Percentiles rank a stretch among this genome's conserved stretches.
These are phyloP conservation scores for Myxozyma monticola DNA, from an alignment of 805 yeast genomes.

Conservation along the genomic window DNA sequence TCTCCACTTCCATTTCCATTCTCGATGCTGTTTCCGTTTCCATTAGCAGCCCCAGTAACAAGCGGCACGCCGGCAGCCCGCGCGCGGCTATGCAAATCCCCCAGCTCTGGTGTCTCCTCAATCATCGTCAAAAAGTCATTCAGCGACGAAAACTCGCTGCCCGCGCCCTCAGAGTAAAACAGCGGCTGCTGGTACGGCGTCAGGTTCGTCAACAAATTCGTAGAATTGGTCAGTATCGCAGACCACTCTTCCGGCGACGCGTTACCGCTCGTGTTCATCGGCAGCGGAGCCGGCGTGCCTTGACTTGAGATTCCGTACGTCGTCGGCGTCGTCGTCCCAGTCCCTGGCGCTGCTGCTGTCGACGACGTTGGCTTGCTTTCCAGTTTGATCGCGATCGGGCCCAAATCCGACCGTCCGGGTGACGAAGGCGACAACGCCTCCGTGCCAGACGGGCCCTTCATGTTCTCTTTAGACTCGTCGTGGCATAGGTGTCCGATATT, in stretches of 20 bases:
- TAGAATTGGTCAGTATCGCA: constrained; percentile 10
- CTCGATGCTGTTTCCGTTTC: neutral
- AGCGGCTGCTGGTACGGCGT: constrained; percentile 50
- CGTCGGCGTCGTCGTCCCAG: neutral
- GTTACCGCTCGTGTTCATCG: constrained; percentile 1
- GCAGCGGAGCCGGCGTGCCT: constrained; percentile 18
- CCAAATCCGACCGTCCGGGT: neutral
- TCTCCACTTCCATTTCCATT: neutral
- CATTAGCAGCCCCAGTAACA: neutral
- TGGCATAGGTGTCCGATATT: constrained; percentile 86
- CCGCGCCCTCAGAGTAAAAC: constrained; percentile 79
- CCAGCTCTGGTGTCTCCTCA: constrained; percentile 51
- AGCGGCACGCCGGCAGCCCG: neutral
- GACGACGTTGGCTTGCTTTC: neutral
- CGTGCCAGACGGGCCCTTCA: too few species aligned
- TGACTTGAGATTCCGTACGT: constrained; percentile 17
- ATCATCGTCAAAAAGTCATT: constrained; percentile 87
- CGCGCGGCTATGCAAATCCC: neutral
- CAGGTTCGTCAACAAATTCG: constrained; percentile 12
- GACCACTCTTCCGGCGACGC: constrained; percentile 20
- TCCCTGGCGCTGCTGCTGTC: neutral
- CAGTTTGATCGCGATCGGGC: neutral
- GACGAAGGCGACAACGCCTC: too few species aligned
- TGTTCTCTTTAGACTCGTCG: constrained; percentile 48
- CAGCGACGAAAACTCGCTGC: constrained; percentile 85